Percentiles rank a stretch among this genome's conserved stretches.
Evolutionary conservation across 768 basidiomycete genomes (phyloP).

Genomic region (Dendrothele bispora): DNA sequence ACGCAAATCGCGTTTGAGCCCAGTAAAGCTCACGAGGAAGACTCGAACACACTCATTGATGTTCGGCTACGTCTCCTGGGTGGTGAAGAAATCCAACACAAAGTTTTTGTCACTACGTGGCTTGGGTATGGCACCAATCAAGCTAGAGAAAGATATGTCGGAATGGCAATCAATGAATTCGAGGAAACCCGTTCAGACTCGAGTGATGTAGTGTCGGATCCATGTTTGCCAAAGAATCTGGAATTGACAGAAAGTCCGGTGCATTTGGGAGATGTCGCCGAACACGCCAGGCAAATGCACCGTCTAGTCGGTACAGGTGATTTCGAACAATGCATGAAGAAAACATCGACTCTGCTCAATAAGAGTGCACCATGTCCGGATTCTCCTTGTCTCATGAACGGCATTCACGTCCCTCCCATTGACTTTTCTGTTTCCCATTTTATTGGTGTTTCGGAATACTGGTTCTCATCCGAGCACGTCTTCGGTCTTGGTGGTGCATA

Average conservation of each 20-base stretch:
- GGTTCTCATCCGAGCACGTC: constrained; percentile 98
- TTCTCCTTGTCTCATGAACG: constrained; percentile 89
- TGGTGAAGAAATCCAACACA: constrained; percentile 86
- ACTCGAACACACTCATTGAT: constrained; percentile 67
- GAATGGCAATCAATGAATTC: constrained; percentile 59
- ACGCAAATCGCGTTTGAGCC: constrained; percentile 99
- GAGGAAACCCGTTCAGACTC: constrained; percentile 37
- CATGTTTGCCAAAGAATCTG: constrained; percentile 85
- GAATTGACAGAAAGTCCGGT: constrained; percentile 57
- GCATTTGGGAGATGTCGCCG: constrained; percentile 34
- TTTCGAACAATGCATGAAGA: constrained; percentile 78
- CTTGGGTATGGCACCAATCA: constrained; percentile 97
- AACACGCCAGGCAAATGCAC: constrained; percentile 53
- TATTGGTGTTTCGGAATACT: constrained; percentile 98
- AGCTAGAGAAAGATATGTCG: constrained; percentile 91
- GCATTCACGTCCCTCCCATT: constrained; percentile 89
- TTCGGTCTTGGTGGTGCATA: constrained; percentile 94
- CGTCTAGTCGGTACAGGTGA: constrained; percentile 84
- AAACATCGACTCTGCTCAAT: constrained; percentile 78
- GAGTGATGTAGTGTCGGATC: constrained; percentile 64
- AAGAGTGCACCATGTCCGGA: constrained; percentile 82
- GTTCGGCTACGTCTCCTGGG: constrained; percentile 80
- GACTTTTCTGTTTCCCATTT: constrained; percentile 93
- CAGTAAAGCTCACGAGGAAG: constrained; percentile 50
- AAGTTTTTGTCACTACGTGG: constrained; percentile 98